phyloP scores from a whole-genome alignment of 1,284 basidiomycete species.

The Ceratobasidium sp. region DNA sequence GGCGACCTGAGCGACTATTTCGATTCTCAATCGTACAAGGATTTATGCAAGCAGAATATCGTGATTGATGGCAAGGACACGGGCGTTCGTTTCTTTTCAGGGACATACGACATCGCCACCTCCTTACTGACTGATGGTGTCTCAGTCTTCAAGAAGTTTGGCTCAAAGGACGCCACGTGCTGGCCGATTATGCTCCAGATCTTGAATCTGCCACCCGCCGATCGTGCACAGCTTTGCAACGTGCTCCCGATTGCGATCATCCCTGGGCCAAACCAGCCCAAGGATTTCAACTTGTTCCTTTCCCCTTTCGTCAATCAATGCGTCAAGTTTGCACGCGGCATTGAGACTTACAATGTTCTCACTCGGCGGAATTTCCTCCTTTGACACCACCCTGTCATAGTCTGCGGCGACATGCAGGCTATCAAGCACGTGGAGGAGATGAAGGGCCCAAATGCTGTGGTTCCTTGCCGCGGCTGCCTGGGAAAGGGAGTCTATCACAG shows the following conservation, averaged over 20 bases:
- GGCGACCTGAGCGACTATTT: slow-evolving; percentile 48
- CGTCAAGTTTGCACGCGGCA: slow-evolving; percentile 54
- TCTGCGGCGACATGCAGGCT: slow-evolving; percentile 62
- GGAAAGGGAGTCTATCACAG: slow-evolving; percentile 51
- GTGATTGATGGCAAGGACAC: slow-evolving; percentile 17
- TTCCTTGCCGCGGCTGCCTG: slow-evolving; percentile 60
- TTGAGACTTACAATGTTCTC: slow-evolving; percentile 54
- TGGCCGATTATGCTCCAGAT: slow-evolving; percentile 45
- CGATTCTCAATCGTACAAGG: slow-evolving; percentile 30
- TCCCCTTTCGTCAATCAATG: slow-evolving; percentile 57
- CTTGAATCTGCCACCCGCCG: slow-evolving; percentile 42
- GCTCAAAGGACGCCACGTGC: slow-evolving; percentile 52
- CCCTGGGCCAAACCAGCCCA: slow-evolving; percentile 52
- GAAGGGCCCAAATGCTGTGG: slow-evolving; percentile 61
- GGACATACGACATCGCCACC: slow-evolving; percentile 51
- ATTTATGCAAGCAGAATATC: slow-evolving; percentile 14
- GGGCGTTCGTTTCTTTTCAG: slow-evolving; percentile 50
- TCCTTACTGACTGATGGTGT: slow-evolving; percentile 56
- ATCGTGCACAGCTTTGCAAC: slow-evolving; percentile 32
- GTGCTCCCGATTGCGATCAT: slow-evolving; percentile 43
- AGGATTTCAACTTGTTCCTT: slow-evolving; percentile 58
- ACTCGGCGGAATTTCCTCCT: not conserved
- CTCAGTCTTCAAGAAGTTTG: slow-evolving; percentile 54
- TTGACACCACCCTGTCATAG: slow-evolving; percentile 55
- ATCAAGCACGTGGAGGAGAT: slow-evolving; percentile 53